Percentiles rank a stretch among this genome's conserved stretches.
Conservation (phyloP, 2,329 filamentous ascomycete genomes). For the Claviceps humidiphila region DNA sequence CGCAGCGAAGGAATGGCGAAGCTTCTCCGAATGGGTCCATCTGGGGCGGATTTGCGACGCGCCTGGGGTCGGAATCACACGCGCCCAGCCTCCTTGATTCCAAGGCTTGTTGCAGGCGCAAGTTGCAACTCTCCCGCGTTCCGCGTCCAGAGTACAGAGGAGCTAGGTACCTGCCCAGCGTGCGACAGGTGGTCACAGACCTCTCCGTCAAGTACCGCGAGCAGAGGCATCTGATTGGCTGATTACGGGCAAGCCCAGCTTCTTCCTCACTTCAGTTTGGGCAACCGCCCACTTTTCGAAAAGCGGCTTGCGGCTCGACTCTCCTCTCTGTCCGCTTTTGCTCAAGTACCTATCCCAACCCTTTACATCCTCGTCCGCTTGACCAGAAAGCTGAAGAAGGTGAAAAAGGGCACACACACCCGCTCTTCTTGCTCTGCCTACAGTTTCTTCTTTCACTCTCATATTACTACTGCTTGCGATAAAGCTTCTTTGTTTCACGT, state of each 20-base stretch:
- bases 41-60: conserved; percentile 12
- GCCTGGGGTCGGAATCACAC: conserved; percentile 3
- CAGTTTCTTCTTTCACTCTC: background rate
- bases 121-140: too few species aligned
- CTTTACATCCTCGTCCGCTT: background rate
- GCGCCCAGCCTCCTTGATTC: background rate
- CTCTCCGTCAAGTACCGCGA: conserved; percentile 9
- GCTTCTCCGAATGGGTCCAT: background rate
- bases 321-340: conserved; percentile 6
- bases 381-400: conserved; percentile 6
- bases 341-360: too few species aligned
- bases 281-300: conserved; percentile 8
- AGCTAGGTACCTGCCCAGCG: background rate
- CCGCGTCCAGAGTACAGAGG: too few species aligned
- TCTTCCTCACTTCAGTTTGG: background rate
- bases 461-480: conserved; percentile 6
- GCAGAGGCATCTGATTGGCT: conserved; percentile 16
- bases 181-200: background rate
- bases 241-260: conserved; percentile 9
- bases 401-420: conserved; percentile 18
- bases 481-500: background rate
- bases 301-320: conserved; percentile 17
- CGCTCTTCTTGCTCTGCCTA: conserved; percentile 9
- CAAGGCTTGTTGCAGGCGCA: too few species aligned
- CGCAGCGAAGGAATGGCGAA: background rate